Conservation (phyloP, 345 rosid species). For the Pseudoturritis turrita region DNA sequence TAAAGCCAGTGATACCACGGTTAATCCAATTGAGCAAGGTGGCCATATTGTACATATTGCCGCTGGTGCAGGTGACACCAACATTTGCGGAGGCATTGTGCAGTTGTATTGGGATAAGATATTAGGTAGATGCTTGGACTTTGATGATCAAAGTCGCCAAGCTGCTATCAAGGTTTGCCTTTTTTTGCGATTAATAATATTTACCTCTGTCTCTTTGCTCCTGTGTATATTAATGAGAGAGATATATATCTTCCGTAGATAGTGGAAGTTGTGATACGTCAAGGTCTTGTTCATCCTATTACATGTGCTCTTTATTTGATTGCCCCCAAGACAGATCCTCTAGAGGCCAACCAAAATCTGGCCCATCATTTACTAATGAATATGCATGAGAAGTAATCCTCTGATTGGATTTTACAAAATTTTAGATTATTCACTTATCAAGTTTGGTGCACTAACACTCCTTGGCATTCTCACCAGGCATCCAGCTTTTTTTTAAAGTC, state of each 20-base stretch:
- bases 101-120: too few relatives aligned
- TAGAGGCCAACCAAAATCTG: conserved; percentile 83
- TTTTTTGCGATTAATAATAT: neutral
- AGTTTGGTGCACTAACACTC: conserved; percentile 22
- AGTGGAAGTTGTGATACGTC: conserved; percentile 93
- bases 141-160: too few relatives aligned
- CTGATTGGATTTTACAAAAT: too few relatives aligned
- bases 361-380: conserved; percentile 97
- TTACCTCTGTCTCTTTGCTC: neutral
- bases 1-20: too few relatives aligned
- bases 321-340: conserved; percentile 97
- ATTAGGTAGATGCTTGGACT: too few relatives aligned
- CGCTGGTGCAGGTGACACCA: too few relatives aligned
- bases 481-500: conserved; percentile 92
- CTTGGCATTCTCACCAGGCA: conserved; percentile 52
- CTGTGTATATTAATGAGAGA: neutral
- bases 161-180: conserved; percentile 68
- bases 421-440: neutral
- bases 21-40: too few relatives aligned
- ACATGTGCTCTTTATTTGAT: conserved; percentile 96
- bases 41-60: too few relatives aligned
- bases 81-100: too few relatives aligned
- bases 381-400: too few relatives aligned
- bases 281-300: conserved; percentile 99
- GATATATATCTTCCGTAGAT: conserved; percentile 49